These are phyloP conservation scores for Acer saccharum DNA, from an alignment of 345 rosid species.

Conservation along the genomic window DNA sequence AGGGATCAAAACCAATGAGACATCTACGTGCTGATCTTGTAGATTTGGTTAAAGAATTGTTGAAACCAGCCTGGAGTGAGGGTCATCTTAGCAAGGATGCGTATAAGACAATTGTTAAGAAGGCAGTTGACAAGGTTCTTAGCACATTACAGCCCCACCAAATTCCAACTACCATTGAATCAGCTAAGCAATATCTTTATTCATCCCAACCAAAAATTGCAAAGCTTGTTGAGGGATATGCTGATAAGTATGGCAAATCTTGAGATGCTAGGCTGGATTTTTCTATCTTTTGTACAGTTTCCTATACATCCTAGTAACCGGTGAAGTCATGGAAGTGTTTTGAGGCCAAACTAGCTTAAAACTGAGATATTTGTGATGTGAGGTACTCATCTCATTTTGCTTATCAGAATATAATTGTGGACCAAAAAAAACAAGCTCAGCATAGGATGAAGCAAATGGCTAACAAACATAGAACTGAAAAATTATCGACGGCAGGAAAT, in stretches of 20 bases:
- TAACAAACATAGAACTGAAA: too few species aligned
- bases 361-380: constrained; percentile 6
- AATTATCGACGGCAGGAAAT: too few species aligned
- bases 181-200: constrained; percentile 62
- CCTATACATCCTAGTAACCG: constrained; percentile 2
- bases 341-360: constrained; percentile 19
- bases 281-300: constrained; percentile 35
- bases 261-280: constrained; percentile 37
- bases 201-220: constrained; percentile 53
- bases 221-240: constrained; percentile 85
- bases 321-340: constrained; percentile 18
- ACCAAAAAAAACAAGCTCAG: too few species aligned
- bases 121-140: constrained; percentile 72
- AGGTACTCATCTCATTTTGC: too few species aligned
- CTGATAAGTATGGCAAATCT: constrained; percentile 65
- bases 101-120: constrained; percentile 77
- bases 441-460: too few species aligned
- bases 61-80: constrained; percentile 86
- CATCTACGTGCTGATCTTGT: constrained; percentile 65
- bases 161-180: constrained; percentile 54
- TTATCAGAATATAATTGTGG: too few species aligned
- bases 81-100: constrained; percentile 83
- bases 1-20: constrained; percentile 57
- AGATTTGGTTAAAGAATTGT: constrained; percentile 62
- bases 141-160: constrained; percentile 57